These are phyloP conservation scores for Rhexocercosporidium sp. DNA, from an alignment of 2,329 filamentous ascomycete genomes.

Conservation along the genomic window DNA sequence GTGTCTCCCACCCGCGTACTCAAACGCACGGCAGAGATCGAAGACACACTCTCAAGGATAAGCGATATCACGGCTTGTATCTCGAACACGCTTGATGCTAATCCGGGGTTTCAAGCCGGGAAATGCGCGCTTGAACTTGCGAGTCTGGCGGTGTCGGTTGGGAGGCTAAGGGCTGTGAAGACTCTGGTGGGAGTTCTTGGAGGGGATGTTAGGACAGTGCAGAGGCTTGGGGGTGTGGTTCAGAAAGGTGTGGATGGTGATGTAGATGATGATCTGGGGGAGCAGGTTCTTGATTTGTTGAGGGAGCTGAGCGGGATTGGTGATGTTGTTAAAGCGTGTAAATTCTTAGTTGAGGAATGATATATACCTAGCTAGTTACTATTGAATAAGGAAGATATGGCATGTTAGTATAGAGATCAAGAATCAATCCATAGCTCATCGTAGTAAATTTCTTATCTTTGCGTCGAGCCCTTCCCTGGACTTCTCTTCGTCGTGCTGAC, in stretches of 20 bases:
- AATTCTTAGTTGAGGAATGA: background rate
- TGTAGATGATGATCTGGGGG: background rate
- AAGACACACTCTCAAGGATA: background rate
- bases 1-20: too few species aligned
- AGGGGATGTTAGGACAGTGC: background rate
- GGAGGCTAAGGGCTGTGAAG: background rate
- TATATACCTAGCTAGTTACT: too few species aligned
- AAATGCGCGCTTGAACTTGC: background rate
- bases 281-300: background rate
- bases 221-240: background rate
- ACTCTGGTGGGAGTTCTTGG: background rate
- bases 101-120: background rate
- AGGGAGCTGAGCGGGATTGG: background rate
- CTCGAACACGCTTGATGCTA: background rate
- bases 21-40: background rate
- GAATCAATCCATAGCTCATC: too few species aligned
- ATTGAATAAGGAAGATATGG: too few species aligned
- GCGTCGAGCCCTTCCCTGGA: too few species aligned
- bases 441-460: too few species aligned
- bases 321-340: background rate
- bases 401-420: too few species aligned
- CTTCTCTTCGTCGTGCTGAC: too few species aligned
- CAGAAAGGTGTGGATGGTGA: background rate
- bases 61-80: conserved; percentile 1
- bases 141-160: background rate